phyloP scores from a whole-genome alignment of 1,139 yeast species.

The Zygotorulaspora mrakii region DNA sequence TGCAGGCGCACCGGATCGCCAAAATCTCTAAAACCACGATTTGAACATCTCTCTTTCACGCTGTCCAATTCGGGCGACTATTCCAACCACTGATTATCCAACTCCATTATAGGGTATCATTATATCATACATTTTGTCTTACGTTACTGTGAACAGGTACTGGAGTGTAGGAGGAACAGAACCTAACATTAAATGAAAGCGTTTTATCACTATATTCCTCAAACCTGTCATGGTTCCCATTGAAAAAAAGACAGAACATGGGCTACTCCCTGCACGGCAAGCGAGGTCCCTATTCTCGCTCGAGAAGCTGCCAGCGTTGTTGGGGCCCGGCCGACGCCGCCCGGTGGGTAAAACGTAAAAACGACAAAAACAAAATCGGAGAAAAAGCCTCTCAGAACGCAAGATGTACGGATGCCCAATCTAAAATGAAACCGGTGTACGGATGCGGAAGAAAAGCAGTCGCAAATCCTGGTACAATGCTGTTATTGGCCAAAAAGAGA shows the following conservation, averaged over 20 bases:
- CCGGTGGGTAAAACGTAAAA: too few relatives aligned
- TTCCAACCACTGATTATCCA: neutral
- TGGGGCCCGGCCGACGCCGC: too few relatives aligned
- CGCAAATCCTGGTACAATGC: neutral
- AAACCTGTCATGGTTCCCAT: neutral
- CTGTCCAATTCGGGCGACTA: neutral
- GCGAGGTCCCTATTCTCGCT: neutral
- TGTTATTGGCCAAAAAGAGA: too few relatives aligned
- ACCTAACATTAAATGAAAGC: neutral
- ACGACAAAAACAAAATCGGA: too few relatives aligned
- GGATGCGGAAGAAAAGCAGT: slow-evolving; percentile 1
- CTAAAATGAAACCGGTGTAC: neutral
- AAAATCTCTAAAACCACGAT: too few relatives aligned
- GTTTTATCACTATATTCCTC: neutral
- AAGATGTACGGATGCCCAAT: slow-evolving; percentile 5
- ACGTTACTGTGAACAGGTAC: slow-evolving; percentile 6
- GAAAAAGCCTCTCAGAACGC: too few relatives aligned
- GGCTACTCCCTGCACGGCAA: neutral
- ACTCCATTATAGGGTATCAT: neutral
- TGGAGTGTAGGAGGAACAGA: neutral
- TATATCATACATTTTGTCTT: slow-evolving; percentile 31
- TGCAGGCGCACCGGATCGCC: too few relatives aligned
- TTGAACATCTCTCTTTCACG: neutral
- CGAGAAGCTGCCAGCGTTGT: too few relatives aligned
- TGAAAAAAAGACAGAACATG: neutral